Conservation (phyloP, 371 early-diverging fungal species). For the Mortierella sp. region DNA sequence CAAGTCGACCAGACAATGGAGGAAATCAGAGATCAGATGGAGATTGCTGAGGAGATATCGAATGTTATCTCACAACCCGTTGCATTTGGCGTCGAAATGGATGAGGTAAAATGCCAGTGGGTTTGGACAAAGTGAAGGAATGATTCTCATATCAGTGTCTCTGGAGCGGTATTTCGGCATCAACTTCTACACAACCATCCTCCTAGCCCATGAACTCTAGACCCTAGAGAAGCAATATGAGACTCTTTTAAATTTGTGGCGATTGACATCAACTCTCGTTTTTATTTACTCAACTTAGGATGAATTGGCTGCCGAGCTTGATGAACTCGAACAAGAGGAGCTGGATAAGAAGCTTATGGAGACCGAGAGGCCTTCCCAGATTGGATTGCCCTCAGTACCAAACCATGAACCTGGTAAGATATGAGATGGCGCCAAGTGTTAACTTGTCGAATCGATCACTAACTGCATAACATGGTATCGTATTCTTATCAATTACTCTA, state of each 20-base stretch:
- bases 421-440: too few species aligned
- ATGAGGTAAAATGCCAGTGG: constrained; percentile 71
- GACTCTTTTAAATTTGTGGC: neutral
- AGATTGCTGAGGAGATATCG: constrained; percentile 94
- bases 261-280: neutral
- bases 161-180: neutral
- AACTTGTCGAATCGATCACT: neutral
- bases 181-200: neutral
- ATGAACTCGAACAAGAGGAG: constrained; percentile 94
- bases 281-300: constrained; percentile 63
- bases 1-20: constrained; percentile 98
- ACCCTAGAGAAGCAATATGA: too few species aligned
- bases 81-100: constrained; percentile 86
- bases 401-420: constrained; percentile 74
- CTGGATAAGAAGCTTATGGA: constrained; percentile 89
- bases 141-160: neutral
- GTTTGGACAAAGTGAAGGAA: neutral
- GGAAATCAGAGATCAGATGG: constrained; percentile 97
- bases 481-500: constrained; percentile 20
- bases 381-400: constrained; percentile 73
- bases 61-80: constrained; percentile 95
- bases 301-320: constrained; percentile 93
- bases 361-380: constrained; percentile 73
- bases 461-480: constrained; percentile 8
- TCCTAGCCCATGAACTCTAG: too few species aligned